A percentile compares a stretch with the other conserved stretches of the same genome.
phyloP scores from a whole-genome alignment of 139 green algal genomes.

The Chlamydomonas eustigma region DNA sequence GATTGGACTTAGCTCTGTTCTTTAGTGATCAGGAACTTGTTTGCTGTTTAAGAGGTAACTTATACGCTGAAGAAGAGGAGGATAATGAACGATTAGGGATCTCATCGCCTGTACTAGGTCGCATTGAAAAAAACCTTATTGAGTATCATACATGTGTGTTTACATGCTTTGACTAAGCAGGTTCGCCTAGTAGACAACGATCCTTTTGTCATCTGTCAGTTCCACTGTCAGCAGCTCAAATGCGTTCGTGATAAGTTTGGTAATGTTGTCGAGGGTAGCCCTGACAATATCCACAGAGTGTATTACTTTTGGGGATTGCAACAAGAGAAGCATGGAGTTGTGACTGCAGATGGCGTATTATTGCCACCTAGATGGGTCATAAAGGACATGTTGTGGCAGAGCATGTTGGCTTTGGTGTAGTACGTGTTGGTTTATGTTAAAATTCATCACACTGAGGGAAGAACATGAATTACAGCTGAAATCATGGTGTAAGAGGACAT shows the following conservation, averaged over 20 bases:
- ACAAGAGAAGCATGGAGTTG: constrained; percentile 55
- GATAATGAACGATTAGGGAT: constrained; percentile 52
- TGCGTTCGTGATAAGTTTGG: constrained; percentile 85
- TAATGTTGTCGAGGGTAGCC: constrained; percentile 84
- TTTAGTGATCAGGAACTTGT: no score
- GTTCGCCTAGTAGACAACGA: constrained; percentile 63
- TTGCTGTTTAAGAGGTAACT: no score
- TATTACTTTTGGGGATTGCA: constrained; percentile 82
- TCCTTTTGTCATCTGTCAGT: constrained; percentile 81
- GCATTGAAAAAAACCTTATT: not conserved
- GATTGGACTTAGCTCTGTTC: no score
- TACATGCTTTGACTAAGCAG: no score
- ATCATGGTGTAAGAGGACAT: no score
- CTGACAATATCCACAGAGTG: constrained; percentile 70
- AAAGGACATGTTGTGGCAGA: constrained; percentile 81
- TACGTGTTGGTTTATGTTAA: no score
- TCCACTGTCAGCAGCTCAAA: constrained; percentile 82
- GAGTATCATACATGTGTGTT: not conserved
- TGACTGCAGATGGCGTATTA: constrained; percentile 66
- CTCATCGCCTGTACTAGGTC: not conserved
- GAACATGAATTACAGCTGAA: no score
- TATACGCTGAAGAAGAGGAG: no score
- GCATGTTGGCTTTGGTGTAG: constrained; percentile 53
- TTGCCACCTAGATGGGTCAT: constrained; percentile 82
- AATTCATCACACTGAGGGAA: no score